Evolutionary conservation across 2,329 filamentous ascomycete species (phyloP).

Genomic region (Diaporthe velutina): DNA sequence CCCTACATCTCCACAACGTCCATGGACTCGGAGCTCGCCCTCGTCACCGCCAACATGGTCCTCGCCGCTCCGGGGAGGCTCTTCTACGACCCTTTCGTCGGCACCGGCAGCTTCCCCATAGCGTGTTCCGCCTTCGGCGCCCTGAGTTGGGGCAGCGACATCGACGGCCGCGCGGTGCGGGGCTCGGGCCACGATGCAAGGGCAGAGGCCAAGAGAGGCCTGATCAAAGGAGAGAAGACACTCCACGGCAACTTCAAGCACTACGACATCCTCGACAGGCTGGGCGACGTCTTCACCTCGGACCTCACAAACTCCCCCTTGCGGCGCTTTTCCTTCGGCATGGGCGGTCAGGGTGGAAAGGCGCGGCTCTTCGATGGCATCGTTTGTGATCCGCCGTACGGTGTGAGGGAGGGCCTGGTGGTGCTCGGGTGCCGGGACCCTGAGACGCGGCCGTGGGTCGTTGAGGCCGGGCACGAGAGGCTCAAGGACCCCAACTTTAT

Average conservation of each 20-base stretch:
- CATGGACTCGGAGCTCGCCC: conserved; percentile 94
- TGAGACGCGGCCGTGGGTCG: conserved; percentile 68
- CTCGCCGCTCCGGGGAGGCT: conserved; percentile 85
- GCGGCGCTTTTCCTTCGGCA: conserved; percentile 55
- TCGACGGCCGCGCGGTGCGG: conserved; percentile 89
- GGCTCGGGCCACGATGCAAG: conserved; percentile 68
- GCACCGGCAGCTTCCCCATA: conserved; percentile 92
- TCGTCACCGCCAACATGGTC: conserved; percentile 93
- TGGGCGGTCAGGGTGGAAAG: conserved; percentile 40
- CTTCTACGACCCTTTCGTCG: conserved; percentile 95
- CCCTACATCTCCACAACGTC: conserved; percentile 95
- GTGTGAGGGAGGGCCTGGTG: conserved; percentile 90
- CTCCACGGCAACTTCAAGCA: conserved; percentile 82
- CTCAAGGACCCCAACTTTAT: conserved; percentile 80
- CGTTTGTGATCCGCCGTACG: conserved; percentile 95
- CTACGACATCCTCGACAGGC: conserved; percentile 75
- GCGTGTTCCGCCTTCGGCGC: conserved; percentile 93
- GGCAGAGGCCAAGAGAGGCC: conserved; percentile 48
- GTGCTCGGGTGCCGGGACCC: conserved; percentile 85
- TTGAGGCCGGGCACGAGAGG: conserved; percentile 77
- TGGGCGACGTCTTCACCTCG: conserved; percentile 85
- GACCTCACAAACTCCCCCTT: conserved; percentile 92
- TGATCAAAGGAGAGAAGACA: conserved; percentile 58
- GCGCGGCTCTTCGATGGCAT: conserved; percentile 84
- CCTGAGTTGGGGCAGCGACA: conserved; percentile 86